Percentiles rank a stretch among this genome's conserved stretches.
phyloP scores from a whole-genome alignment of 768 basidiomycete genomes.

The Mycena filopes region DNA sequence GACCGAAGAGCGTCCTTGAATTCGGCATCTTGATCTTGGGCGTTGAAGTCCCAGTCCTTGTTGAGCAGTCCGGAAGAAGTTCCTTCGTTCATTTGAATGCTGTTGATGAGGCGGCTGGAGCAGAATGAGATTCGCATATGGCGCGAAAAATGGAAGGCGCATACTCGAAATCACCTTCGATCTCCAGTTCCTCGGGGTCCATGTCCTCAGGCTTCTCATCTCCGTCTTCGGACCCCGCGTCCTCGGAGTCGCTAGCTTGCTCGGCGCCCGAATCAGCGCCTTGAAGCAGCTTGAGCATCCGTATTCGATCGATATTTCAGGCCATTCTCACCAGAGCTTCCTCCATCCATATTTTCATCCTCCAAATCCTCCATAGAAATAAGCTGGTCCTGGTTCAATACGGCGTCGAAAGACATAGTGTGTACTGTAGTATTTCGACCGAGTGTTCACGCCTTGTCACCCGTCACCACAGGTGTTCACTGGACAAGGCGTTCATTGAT shows the following conservation, averaged over 20 bases:
- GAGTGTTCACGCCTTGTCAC: too few relatives aligned
- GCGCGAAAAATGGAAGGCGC: slow-evolving; percentile 24
- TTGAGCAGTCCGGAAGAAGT: slow-evolving; percentile 59
- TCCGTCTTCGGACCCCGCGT: slow-evolving; percentile 19
- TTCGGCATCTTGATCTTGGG: slow-evolving; percentile 69
- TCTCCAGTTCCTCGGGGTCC: slow-evolving; percentile 56
- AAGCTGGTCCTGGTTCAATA: slow-evolving; percentile 15
- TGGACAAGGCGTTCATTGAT: too few relatives aligned
- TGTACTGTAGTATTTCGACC: too few relatives aligned
- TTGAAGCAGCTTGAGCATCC: neutral
- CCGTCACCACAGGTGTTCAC: too few relatives aligned
- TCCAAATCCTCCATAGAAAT: slow-evolving; percentile 27
- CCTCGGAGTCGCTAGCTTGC: slow-evolving; percentile 26
- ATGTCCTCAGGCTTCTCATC: slow-evolving; percentile 25
- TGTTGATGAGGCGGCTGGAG: slow-evolving; percentile 72
- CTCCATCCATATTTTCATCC: slow-evolving; percentile 17
- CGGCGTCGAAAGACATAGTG: slow-evolving; percentile 5
- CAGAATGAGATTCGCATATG: neutral
- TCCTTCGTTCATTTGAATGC: slow-evolving; percentile 66
- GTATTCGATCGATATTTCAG: neutral
- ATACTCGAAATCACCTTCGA: slow-evolving; percentile 74
- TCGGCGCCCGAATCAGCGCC: slow-evolving; percentile 20
- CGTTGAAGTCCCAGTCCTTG: slow-evolving; percentile 80
- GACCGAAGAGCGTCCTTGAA: slow-evolving; percentile 80
- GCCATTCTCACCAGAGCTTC: slow-evolving; percentile 13